These are phyloP conservation scores for Rhizopus stolonifer DNA, from an alignment of 371 early-diverging fungal genomes.

Conservation along the genomic window DNA sequence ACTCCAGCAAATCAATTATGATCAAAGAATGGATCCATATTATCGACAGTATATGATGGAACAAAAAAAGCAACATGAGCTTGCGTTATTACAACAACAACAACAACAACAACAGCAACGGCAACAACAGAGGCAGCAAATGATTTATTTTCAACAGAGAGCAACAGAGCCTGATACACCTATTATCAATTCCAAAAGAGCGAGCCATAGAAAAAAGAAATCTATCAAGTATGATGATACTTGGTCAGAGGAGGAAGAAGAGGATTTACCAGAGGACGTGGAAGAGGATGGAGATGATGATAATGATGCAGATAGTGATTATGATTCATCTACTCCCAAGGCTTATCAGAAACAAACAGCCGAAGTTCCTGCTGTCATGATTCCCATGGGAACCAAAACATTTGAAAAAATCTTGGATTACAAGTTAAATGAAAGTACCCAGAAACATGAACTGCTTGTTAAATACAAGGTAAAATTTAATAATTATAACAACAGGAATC, in stretches of 20 bases:
- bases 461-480: slow-evolving; percentile 67
- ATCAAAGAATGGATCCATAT: slow-evolving; percentile 7
- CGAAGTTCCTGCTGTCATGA: slow-evolving; percentile 55
- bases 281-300: slow-evolving; percentile 10
- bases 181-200: slow-evolving; percentile 1
- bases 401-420: slow-evolving; percentile 58
- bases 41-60: slow-evolving; percentile 1
- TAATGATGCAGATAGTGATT: slow-evolving; percentile 9
- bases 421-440: slow-evolving; percentile 33
- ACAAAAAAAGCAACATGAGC: slow-evolving; percentile 7
- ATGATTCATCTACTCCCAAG: not conserved
- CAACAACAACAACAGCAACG: slow-evolving; percentile 5
- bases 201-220: slow-evolving; percentile 15
- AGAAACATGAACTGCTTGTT: slow-evolving; percentile 48
- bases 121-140: slow-evolving; percentile 2
- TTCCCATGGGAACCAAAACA: slow-evolving; percentile 66
- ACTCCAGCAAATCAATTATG: not conserved
- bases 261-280: slow-evolving; percentile 8
- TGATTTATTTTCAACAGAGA: slow-evolving; percentile 13
- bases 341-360: not conserved
- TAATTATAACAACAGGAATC: not conserved
- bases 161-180: slow-evolving; percentile 8
- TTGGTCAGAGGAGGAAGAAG: slow-evolving; percentile 23
- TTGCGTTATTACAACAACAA: slow-evolving; percentile 5
- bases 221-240: slow-evolving; percentile 13